Evolutionary conservation across 148 eudicot species (phyloP).

Genomic region (Amaranthus cruentus): DNA sequence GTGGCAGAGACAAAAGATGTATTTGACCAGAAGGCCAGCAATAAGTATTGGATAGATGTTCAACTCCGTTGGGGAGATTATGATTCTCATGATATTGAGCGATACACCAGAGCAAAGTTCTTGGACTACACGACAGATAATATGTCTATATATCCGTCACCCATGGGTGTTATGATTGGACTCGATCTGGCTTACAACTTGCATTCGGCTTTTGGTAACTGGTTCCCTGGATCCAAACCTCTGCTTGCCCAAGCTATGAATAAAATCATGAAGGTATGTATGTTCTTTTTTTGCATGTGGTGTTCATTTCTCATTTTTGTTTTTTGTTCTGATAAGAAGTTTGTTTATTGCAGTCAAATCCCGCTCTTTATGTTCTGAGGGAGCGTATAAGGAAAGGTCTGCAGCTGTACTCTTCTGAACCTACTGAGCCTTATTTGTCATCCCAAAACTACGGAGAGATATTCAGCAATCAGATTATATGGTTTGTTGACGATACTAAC

Average conservation of each 20-base stretch:
- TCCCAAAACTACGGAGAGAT: conserved; percentile 98
- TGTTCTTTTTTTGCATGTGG: not conserved
- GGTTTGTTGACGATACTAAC: conserved; percentile 99
- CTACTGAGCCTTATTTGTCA: conserved; percentile 95
- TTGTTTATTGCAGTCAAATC: conserved; percentile 73
- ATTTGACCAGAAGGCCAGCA: conserved; percentile 97
- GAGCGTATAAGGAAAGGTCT: conserved; percentile 97
- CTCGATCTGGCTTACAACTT: conserved; percentile 94
- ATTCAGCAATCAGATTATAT: conserved; percentile 95
- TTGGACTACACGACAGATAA: conserved; percentile 99
- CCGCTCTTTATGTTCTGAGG: conserved; percentile 90
- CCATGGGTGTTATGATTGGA: conserved; percentile 98
- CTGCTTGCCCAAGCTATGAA: conserved; percentile 98
- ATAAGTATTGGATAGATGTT: conserved; percentile 98
- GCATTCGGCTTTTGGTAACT: conserved; percentile 99
- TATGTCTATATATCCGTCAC: conserved; percentile 99
- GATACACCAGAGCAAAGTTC: conserved; percentile 94
- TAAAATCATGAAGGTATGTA: conserved; percentile 92
- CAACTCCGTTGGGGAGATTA: conserved; percentile 99
- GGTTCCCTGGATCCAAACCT: conserved; percentile 99
- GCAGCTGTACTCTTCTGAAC: conserved; percentile 98
- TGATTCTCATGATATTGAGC: conserved; percentile 98
- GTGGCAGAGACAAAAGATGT: conserved; percentile 98
- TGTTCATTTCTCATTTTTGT: not conserved
- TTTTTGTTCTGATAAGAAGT: not conserved